These are phyloP conservation scores for Pugionium dolabratum DNA, from an alignment of 345 rosid genomes.

Conservation along the genomic window DNA sequence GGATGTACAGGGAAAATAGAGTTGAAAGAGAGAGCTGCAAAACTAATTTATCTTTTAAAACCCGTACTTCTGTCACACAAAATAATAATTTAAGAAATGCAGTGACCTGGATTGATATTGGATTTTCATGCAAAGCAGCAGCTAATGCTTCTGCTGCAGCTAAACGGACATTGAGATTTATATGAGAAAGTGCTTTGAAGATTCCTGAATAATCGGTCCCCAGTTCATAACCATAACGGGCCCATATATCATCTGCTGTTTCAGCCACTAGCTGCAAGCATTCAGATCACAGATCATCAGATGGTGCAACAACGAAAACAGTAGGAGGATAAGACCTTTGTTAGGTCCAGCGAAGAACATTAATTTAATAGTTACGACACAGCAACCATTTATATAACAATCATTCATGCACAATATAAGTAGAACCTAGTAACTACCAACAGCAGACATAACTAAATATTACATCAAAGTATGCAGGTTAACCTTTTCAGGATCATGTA, in stretches of 20 bases:
- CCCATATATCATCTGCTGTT: slow-evolving; percentile 95
- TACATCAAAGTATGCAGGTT: slow-evolving; percentile 24
- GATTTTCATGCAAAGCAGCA: slow-evolving; percentile 91
- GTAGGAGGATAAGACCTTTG: slow-evolving; percentile 11
- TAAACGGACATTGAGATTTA: slow-evolving; percentile 77
- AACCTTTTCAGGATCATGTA: slow-evolving; percentile 97
- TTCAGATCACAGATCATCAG: slow-evolving; percentile 16
- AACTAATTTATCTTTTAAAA: slow-evolving; percentile 30
- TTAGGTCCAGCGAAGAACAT: slow-evolving; percentile 15
- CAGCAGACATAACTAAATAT: slow-evolving; percentile 21
- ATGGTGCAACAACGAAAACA: slow-evolving; percentile 14
- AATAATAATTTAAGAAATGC: slow-evolving; percentile 18
- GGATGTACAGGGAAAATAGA: slow-evolving; percentile 82
- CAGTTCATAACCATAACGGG: slow-evolving; percentile 80
- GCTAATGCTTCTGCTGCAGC: slow-evolving; percentile 98
- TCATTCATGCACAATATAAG: slow-evolving; percentile 7
- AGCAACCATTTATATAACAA: neutral
- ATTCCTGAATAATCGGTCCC: slow-evolving; percentile 94
- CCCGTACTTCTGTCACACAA: slow-evolving; percentile 23
- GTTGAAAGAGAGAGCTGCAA: slow-evolving; percentile 87
- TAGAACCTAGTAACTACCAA: neutral
- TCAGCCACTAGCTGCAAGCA: slow-evolving; percentile 78
- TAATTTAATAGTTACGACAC: neutral
- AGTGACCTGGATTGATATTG: slow-evolving; percentile 77
- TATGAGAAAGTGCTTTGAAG: slow-evolving; percentile 81